phyloP scores from a whole-genome alignment of 805 yeast genomes.

The Hemisphaericaspora nanyangensis region DNA sequence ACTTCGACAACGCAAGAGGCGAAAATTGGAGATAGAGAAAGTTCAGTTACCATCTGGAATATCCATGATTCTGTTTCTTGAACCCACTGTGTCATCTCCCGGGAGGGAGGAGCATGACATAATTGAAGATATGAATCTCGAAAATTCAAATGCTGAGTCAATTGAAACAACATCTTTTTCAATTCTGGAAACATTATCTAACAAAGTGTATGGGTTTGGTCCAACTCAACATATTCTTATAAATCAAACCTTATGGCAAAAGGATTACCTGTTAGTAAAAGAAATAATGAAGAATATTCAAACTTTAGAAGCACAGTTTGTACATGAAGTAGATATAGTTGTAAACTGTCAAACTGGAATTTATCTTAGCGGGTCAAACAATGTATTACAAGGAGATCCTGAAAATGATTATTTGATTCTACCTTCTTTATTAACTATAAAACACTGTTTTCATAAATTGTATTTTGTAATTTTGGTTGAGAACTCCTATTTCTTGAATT shows the following conservation, averaged over 20 bases:
- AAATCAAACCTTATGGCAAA: background rate
- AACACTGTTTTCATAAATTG: constrained; percentile 1
- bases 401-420: constrained; percentile 1
- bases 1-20: background rate
- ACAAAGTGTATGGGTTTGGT: background rate
- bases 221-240: background rate
- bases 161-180: background rate
- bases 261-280: background rate
- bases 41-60: background rate
- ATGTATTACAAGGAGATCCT: constrained; percentile 1
- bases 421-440: background rate
- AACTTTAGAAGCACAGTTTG: background rate
- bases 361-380: background rate
- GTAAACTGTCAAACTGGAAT: constrained; percentile 4
- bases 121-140: background rate
- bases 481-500: background rate
- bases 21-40: background rate
- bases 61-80: background rate
- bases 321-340: constrained; percentile 1
- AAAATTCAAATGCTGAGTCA: background rate
- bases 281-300: background rate
- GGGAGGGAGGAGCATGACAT: background rate
- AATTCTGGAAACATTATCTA: background rate
- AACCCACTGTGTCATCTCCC: background rate
- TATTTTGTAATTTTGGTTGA: background rate